Percentiles rank a stretch among this genome's conserved stretches.
These are phyloP conservation scores for Myriosclerotinia curreyana DNA, from an alignment of 2,329 filamentous ascomycete species.

Conservation along the genomic window DNA sequence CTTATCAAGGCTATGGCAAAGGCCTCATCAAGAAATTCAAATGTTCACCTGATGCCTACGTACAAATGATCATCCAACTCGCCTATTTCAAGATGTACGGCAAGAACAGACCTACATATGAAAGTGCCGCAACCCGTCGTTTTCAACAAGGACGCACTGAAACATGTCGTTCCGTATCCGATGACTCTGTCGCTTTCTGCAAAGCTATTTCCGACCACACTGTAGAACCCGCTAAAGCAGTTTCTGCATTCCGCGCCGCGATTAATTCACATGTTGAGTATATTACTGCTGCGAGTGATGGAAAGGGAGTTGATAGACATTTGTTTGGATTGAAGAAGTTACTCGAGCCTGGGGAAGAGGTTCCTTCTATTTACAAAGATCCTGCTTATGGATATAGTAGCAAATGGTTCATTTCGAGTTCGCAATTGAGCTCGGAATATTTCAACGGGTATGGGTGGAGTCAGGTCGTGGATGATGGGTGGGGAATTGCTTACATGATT, in stretches of 20 bases:
- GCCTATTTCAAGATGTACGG: conserved; percentile 99
- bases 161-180: conserved; percentile 87
- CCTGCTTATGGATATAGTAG: conserved; percentile 79
- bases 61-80: conserved; percentile 97
- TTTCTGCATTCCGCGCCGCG: conserved; percentile 77
- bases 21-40: conserved; percentile 99
- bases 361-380: conserved; percentile 83
- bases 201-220: conserved; percentile 73
- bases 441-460: conserved; percentile 99
- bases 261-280: conserved; percentile 83
- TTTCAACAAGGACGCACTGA: conserved; percentile 97
- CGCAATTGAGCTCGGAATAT: conserved; percentile 90
- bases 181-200: conserved; percentile 90
- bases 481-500: conserved; percentile 99
- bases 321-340: conserved; percentile 96
- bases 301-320: conserved; percentile 91
- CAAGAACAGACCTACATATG: conserved; percentile 95
- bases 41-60: conserved; percentile 94
- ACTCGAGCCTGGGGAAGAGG: conserved; percentile 72
- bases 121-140: conserved; percentile 88
- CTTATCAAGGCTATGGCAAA: conserved; percentile 97
- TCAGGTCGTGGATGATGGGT: conserved; percentile 93
- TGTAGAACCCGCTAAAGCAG: conserved; percentile 60
- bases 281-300: conserved; percentile 83
- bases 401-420: conserved; percentile 86